Evolutionary conservation across 2,329 filamentous ascomycete genomes (phyloP), one percentile per base, ranked within the genome.

Genomic region (Exophiala oligosperma): DNA sequence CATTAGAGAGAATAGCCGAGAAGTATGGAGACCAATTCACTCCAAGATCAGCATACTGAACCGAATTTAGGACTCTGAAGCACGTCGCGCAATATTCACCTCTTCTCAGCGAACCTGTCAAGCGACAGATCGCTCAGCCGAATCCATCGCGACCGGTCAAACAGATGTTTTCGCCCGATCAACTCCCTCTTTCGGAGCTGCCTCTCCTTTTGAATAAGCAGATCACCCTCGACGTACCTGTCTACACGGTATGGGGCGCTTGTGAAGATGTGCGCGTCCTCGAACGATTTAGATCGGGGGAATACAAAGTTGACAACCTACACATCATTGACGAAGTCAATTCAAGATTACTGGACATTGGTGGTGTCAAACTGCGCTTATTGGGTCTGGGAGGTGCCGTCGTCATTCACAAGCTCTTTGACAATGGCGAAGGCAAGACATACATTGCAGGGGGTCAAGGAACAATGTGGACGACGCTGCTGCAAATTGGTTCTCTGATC

Each of bases 381-480:
- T 84, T 99, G 29, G 94, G 94, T 62, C 82, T 99, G 35, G 94
- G 94, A 65, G 94, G 94, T 69, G 94, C 94, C 5, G 93, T 99
- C 4, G 94, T 99, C 60, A 99, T 99, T 92, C 94, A 99, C 82
- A 99, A 99, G 82, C 85, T 99, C 17, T 99, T 99, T 71, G 94
- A 99, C 75, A 99, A 99, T 67, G 94, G 94, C 54, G 94, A 99
- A 72, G 94, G 94, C 60, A 88, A 93, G 75, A 99, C 94, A 51
- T 99, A 95, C 1, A 99, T 99, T 75, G 94, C 94, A 23, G 94
- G 94, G 72, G 94, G 94, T 21, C 94, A 99, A 75, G 94, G 94
- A 62, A 99, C 94, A 47, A 99, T 99, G 94, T 99, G 94, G 94
- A 99, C 94, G 6, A 99, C 94, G 5, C 80, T 99, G 29, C 77